Percentiles rank a stretch among this genome's conserved stretches.
These are phyloP conservation scores for Staphylotrichum longicolle DNA, from an alignment of 495 filamentous ascomycete genomes.

Conservation along the genomic window DNA sequence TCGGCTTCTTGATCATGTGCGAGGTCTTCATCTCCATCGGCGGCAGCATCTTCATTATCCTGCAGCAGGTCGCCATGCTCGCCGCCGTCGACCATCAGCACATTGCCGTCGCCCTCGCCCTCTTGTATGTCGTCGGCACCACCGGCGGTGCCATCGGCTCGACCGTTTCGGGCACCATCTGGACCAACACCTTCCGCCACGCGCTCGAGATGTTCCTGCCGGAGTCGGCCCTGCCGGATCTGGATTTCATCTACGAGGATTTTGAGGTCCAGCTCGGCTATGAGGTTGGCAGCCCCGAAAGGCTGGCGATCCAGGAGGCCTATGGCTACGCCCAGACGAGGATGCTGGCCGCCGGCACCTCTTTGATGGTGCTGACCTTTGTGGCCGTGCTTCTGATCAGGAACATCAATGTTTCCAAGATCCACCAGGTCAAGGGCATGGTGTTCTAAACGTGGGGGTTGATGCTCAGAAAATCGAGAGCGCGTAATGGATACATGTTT, in stretches of 20 bases:
- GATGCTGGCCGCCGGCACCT: constrained; percentile 54
- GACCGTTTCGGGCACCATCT: constrained; percentile 61
- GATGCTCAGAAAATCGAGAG: too few species aligned
- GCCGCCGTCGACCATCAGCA: constrained; percentile 63
- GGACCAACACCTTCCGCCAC: constrained; percentile 56
- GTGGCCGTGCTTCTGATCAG: constrained; percentile 47
- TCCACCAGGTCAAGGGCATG: constrained; percentile 36
- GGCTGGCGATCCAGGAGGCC: constrained; percentile 52
- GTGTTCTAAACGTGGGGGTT: constrained; percentile 16
- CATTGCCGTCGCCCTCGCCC: constrained; percentile 62
- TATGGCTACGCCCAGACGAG: constrained; percentile 55
- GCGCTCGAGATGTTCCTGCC: constrained; percentile 58
- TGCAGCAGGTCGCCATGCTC: constrained; percentile 63
- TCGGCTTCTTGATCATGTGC: constrained; percentile 68
- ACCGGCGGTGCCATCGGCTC: constrained; percentile 64
- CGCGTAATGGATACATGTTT: too few species aligned
- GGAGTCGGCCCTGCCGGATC: constrained; percentile 43
- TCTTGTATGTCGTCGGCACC: constrained; percentile 61
- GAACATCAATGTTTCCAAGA: constrained; percentile 55
- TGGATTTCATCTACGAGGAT: constrained; percentile 51
- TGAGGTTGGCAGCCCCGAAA: constrained; percentile 44
- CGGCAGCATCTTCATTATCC: constrained; percentile 56
- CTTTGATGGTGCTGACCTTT: constrained; percentile 48
- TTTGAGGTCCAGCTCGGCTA: constrained; percentile 52
- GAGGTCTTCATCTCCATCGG: constrained; percentile 76